Percentiles rank a stretch among this genome's conserved stretches.
These are phyloP conservation scores for Colletotrichum sp. DNA, from an alignment of 2,329 filamentous ascomycete species.

Conservation along the genomic window DNA sequence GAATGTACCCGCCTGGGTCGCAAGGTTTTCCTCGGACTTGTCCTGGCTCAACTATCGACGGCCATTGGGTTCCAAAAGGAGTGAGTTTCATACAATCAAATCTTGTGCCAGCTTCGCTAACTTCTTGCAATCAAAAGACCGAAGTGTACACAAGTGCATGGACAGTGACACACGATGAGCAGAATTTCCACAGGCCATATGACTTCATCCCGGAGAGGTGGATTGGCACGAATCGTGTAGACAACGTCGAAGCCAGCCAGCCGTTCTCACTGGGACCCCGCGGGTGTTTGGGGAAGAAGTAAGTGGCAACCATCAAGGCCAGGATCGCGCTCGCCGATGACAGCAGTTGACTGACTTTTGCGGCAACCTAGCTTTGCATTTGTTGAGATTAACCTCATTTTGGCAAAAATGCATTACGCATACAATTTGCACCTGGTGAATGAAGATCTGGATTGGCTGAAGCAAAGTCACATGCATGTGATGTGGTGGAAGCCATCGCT, in stretches of 20 bases:
- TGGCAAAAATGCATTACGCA: slow-evolving; percentile 40
- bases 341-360: not conserved
- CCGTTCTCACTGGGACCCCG: slow-evolving; percentile 34
- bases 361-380: slow-evolving; percentile 32
- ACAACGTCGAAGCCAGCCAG: slow-evolving; percentile 34
- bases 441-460: slow-evolving; percentile 40
- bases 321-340: not conserved
- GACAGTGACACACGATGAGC: slow-evolving; percentile 33
- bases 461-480: slow-evolving; percentile 29
- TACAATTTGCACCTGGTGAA: slow-evolving; percentile 41
- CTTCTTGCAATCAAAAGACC: slow-evolving; percentile 18
- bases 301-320: slow-evolving; percentile 4
- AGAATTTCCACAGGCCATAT: slow-evolving; percentile 33
- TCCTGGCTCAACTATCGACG: not conserved
- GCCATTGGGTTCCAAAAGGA: not conserved
- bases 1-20: slow-evolving; percentile 51
- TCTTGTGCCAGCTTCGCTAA: not conserved
- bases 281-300: slow-evolving; percentile 35
- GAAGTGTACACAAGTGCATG: slow-evolving; percentile 35
- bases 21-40: slow-evolving; percentile 2
- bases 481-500: slow-evolving; percentile 40
- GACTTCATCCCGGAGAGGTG: slow-evolving; percentile 40
- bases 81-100: not conserved
- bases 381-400: slow-evolving; percentile 39
- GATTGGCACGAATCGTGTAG: slow-evolving; percentile 31